phyloP scores from a whole-genome alignment of 495 filamentous ascomycete genomes.

The Achaetomiella virescens region DNA sequence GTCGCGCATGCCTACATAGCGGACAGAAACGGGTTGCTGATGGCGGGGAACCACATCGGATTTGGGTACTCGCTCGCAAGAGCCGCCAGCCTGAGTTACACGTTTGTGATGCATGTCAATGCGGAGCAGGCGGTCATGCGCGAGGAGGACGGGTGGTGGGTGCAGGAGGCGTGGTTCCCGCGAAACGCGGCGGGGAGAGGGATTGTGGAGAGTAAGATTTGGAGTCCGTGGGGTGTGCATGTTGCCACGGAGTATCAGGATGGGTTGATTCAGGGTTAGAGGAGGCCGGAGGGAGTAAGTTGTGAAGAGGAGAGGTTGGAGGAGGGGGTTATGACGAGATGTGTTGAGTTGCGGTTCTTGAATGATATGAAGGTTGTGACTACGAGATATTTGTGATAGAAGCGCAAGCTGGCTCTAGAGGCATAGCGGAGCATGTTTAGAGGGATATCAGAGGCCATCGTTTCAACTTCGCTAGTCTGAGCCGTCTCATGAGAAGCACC shows the following conservation, averaged over 20 bases:
- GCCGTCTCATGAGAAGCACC: no score
- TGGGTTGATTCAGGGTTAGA: conserved; percentile 37
- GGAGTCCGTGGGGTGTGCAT: conserved; percentile 54
- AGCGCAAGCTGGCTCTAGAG: not conserved
- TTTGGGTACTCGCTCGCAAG: conserved; percentile 44
- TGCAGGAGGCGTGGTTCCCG: conserved; percentile 59
- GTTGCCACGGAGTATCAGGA: conserved; percentile 61
- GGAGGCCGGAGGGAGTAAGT: conserved; percentile 2
- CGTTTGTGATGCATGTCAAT: conserved; percentile 56
- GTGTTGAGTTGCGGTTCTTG: no score
- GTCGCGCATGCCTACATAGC: conserved; percentile 60
- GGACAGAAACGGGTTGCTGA: conserved; percentile 62
- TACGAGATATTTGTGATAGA: no score
- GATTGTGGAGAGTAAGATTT: conserved; percentile 57
- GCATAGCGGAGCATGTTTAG: no score
- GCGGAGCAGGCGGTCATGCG: conserved; percentile 37
- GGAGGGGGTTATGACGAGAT: not conserved
- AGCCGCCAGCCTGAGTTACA: conserved; percentile 57
- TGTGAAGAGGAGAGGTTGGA: conserved; percentile 3
- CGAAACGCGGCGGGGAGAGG: conserved; percentile 51
- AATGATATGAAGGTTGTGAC: no score
- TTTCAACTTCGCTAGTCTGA: no score
- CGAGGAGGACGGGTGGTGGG: conserved; percentile 54
- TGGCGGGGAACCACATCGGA: conserved; percentile 55
- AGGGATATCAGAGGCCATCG: no score